Evolutionary conservation across 306 rosid genomes (phyloP), one percentile per base, ranked within the genome.

Genomic region (Dalbergia oliveri): DNA sequence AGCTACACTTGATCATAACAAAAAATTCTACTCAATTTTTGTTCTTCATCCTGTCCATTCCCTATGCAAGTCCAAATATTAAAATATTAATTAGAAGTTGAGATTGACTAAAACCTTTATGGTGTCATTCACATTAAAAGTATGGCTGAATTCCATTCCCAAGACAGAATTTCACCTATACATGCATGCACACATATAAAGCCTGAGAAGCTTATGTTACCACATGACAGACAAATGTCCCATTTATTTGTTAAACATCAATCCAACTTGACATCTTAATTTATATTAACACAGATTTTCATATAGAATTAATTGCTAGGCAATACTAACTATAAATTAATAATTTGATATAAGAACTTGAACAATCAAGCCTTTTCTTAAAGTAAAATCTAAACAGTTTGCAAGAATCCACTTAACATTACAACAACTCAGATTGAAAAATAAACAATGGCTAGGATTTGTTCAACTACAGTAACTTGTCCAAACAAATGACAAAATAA

Each of bases 31-130:
- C 5, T 26, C 31, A 19, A 75, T 44, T 34, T 19, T 68, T 33
- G 76, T 9, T 63, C 63, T 75, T 79, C 84, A 73, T 83, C 61
- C 59, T 4, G 3, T 61, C 31, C 31, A 71, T 73, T 58, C 37
- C 63, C 75, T 82, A 41, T 13, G 65, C 60, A 70, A 81, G 41
- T 65, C 83, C 76, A 85, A 73, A 79, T 75, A 65, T 58, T 33
- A 79, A 77, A 63, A 71, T 76, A 71, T 4, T 14, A 41, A 21
- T 86, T 33, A 91, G 87, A 79, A 58, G 49, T 31, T 50, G 49
- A 67, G 69, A 63, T 67, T 77, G 31, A 31, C 26, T 15, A 57
- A 72, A 60, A 33, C 34, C 44, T 8, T 11, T 11, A 8, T 35
- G 62, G 12, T 58, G 68, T 18, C 41, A 50, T 66, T 51, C 19